phyloP scores from a whole-genome alignment of 192 early-diverging fungal genomes.

The Chytriomyces sp. region DNA sequence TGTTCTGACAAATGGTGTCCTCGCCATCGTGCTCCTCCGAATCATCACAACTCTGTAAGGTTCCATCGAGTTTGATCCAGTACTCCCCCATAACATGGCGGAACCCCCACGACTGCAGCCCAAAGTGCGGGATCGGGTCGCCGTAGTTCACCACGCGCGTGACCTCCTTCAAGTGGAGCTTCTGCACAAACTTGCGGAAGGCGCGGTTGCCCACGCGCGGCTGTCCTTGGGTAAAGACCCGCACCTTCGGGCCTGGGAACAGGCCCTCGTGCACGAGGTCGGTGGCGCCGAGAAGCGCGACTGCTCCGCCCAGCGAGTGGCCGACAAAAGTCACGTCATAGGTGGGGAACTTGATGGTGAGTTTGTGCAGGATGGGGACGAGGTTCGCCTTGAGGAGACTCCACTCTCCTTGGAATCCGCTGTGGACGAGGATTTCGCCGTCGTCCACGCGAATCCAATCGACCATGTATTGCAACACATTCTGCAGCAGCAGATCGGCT shows the following conservation, averaged over 20 bases:
- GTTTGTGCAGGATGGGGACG: background rate
- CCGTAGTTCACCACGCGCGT: conserved; percentile 21
- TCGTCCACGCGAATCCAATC: too few relatives aligned
- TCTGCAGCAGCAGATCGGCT: too few relatives aligned
- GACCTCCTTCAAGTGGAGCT: background rate
- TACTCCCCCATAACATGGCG: background rate
- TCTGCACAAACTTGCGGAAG: conserved; percentile 28
- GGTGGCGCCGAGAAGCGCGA: conserved; percentile 32
- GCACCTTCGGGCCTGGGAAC: conserved; percentile 8
- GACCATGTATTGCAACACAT: too few relatives aligned
- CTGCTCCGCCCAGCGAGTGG: conserved; percentile 44
- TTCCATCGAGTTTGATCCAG: background rate
- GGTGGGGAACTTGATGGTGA: background rate
- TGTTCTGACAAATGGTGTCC: background rate
- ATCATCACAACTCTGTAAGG: background rate
- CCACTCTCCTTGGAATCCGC: background rate
- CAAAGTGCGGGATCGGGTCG: conserved; percentile 31
- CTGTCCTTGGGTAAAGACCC: conserved; percentile 37
- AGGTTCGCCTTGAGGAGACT: background rate
- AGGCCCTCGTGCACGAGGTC: conserved; percentile 30
- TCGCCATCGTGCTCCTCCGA: background rate
- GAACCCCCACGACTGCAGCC: background rate
- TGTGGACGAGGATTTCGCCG: too few relatives aligned
- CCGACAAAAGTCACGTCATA: conserved; percentile 37
- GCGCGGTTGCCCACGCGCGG: conserved; percentile 45